Evolutionary conservation across 1,284 basidiomycete genomes (phyloP).

Genomic region (Stereum hirsutum): DNA sequence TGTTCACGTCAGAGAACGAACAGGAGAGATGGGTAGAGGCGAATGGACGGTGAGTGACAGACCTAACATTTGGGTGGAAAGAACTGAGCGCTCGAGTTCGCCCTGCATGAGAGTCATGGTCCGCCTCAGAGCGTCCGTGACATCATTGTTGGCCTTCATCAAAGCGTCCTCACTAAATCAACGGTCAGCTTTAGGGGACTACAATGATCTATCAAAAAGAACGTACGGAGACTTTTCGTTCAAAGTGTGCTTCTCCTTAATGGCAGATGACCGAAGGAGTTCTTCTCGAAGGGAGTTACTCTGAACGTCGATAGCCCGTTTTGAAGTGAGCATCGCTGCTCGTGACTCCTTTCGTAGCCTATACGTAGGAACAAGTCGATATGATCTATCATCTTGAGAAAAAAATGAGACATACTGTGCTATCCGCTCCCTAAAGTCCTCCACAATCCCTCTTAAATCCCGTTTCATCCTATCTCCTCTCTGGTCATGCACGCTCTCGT

Average conservation of each 20-base stretch:
- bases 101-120: slow-evolving; percentile 83
- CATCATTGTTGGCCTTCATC: slow-evolving; percentile 81
- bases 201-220: neutral
- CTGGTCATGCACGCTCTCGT: slow-evolving; percentile 60
- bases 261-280: slow-evolving; percentile 42
- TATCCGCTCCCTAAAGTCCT: slow-evolving; percentile 36
- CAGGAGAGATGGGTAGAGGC: neutral
- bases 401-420: slow-evolving; percentile 33
- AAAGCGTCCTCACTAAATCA: slow-evolving; percentile 66
- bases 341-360: slow-evolving; percentile 53
- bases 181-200: neutral
- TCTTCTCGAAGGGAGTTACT: slow-evolving; percentile 52
- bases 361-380: neutral
- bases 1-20: neutral
- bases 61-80: slow-evolving; percentile 83
- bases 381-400: neutral
- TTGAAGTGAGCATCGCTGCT: slow-evolving; percentile 59
- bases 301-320: slow-evolving; percentile 57
- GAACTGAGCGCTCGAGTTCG: slow-evolving; percentile 83
- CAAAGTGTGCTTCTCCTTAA: slow-evolving; percentile 33
- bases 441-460: slow-evolving; percentile 42
- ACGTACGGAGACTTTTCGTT: slow-evolving; percentile 53
- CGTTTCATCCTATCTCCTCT: slow-evolving; percentile 40
- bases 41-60: slow-evolving; percentile 19
- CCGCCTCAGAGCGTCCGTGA: slow-evolving; percentile 78